A percentile compares a stretch with the other conserved stretches of the same genome.
Evolutionary conservation across 495 filamentous ascomycete genomes (phyloP).

Genomic region (Penicillium herquei): DNA sequence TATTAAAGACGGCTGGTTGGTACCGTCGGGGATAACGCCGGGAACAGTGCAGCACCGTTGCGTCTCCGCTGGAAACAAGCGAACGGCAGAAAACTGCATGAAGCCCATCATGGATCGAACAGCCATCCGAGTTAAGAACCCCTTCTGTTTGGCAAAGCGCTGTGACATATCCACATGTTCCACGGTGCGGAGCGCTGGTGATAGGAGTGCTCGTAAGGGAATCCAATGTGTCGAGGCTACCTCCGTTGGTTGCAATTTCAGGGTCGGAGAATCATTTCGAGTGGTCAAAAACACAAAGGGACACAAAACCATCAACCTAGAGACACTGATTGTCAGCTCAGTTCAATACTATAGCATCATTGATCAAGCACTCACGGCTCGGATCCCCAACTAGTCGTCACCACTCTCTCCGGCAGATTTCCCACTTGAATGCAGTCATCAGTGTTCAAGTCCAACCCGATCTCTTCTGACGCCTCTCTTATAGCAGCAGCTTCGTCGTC

Average conservation of each 20-base stretch:
- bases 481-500: constrained; percentile 65
- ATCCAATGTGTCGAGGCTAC: constrained; percentile 79
- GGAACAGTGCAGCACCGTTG: constrained; percentile 51
- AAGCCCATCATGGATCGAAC: constrained; percentile 58
- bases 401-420: constrained; percentile 68
- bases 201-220: constrained; percentile 61
- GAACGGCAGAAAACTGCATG: constrained; percentile 72
- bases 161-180: constrained; percentile 66
- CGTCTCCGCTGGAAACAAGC: constrained; percentile 61
- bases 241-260: constrained; percentile 69
- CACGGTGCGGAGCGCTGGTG: constrained; percentile 59
- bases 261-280: constrained; percentile 52
- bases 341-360: background rate
- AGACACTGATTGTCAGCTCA: background rate
- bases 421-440: constrained; percentile 58
- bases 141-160: constrained; percentile 54
- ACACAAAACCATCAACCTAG: constrained; percentile 73
- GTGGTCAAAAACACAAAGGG: constrained; percentile 71
- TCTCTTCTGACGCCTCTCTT: constrained; percentile 70
- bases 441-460: constrained; percentile 61
- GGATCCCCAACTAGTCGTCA: constrained; percentile 71
- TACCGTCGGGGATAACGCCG: constrained; percentile 41
- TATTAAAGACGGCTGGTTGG: constrained; percentile 14
- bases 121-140: constrained; percentile 48
- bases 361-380: constrained; percentile 51